phyloP scores from a whole-genome alignment of 202 grass and related monocot genomes.

The Brachypodium distachyon region DNA sequence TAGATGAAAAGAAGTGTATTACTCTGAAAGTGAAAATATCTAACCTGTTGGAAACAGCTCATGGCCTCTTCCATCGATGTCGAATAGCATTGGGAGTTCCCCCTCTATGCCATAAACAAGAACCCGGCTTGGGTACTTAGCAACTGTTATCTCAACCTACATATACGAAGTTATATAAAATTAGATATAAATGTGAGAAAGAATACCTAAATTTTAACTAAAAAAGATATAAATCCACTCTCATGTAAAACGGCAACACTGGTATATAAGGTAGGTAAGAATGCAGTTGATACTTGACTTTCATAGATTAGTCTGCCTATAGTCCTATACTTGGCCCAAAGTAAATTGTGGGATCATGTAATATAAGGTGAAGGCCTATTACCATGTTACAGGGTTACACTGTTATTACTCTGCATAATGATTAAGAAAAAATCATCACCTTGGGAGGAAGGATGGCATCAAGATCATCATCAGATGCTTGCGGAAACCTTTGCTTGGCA shows the following conservation, averaged over 20 bases:
- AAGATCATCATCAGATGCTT: conserved; percentile 66
- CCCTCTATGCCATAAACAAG: conserved; percentile 90
- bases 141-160: conserved; percentile 67
- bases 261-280: not conserved
- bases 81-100: conserved; percentile 72
- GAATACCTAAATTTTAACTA: not conserved
- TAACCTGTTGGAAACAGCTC: conserved; percentile 89
- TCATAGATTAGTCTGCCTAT: not conserved
- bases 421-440: conserved; percentile 19
- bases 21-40: conserved; percentile 7
- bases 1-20: not conserved
- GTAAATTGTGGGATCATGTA: not conserved
- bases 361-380: not conserved
- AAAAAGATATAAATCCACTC: not conserved
- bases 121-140: conserved; percentile 73
- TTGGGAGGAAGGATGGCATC: conserved; percentile 83
- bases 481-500: conserved; percentile 71
- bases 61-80: conserved; percentile 78
- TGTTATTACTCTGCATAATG: not conserved
- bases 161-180: not conserved
- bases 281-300: not conserved
- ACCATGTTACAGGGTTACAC: not conserved
- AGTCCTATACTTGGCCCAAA: not conserved
- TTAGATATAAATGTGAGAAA: not conserved
- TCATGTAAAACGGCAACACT: not conserved